Percentiles rank a stretch among this genome's conserved stretches.
phyloP scores from a whole-genome alignment of 352 stramenopile genomes.

The Phytophthora sp. region DNA sequence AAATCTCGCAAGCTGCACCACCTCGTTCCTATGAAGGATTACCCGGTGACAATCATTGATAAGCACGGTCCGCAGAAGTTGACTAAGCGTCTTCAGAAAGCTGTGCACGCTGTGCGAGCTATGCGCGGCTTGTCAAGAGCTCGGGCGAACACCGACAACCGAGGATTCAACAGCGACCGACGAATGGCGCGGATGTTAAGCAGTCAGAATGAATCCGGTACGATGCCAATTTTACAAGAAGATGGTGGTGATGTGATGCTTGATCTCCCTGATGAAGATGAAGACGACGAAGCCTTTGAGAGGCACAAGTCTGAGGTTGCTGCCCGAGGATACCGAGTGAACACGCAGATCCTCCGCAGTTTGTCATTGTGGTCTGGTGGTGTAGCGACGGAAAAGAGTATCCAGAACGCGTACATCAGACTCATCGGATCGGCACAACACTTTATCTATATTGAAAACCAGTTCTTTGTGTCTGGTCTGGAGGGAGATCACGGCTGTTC shows the following conservation, averaged over 20 bases:
- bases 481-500: slow-evolving; percentile 81
- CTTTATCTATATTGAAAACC: slow-evolving; percentile 94
- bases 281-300: slow-evolving; percentile 40
- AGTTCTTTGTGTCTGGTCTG: slow-evolving; percentile 89
- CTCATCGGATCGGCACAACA: slow-evolving; percentile 87
- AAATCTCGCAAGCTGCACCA: slow-evolving; percentile 80
- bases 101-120: slow-evolving; percentile 64
- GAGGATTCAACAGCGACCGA: slow-evolving; percentile 51
- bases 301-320: slow-evolving; percentile 35
- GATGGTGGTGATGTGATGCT: slow-evolving; percentile 19
- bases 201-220: slow-evolving; percentile 28
- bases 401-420: slow-evolving; percentile 91
- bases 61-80: slow-evolving; percentile 47
- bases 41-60: slow-evolving; percentile 39
- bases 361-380: slow-evolving; percentile 86
- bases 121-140: slow-evolving; percentile 39
- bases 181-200: slow-evolving; percentile 42
- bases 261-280: slow-evolving; percentile 28
- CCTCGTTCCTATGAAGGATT: slow-evolving; percentile 81
- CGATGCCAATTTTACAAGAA: slow-evolving; percentile 30
- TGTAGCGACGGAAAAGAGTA: slow-evolving; percentile 84
- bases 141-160: slow-evolving; percentile 34
- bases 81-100: slow-evolving; percentile 66
- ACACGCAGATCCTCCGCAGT: slow-evolving; percentile 77
- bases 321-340: slow-evolving; percentile 52